Evolutionary conservation across 164 flowering plant species (phyloP), one percentile per base, ranked within the genome.

Genomic region (grape (Vitis vinifera)): DNA sequence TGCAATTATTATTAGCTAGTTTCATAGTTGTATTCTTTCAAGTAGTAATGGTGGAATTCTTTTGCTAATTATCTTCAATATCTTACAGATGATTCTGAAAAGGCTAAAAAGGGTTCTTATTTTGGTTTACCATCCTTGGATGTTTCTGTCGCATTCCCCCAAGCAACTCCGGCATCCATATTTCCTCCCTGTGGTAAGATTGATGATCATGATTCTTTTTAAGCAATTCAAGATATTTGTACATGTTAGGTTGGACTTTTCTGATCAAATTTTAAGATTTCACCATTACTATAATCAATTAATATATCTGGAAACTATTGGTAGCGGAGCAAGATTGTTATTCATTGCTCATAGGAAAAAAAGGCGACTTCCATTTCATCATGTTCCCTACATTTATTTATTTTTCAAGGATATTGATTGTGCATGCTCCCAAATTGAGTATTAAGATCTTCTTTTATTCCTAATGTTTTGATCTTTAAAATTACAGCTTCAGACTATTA

Each of bases 401-500:
- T 3, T 37, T 31, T 37, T 37, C 44, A 3, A 37, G 4, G 44
- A 37, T 37, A 37, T 37, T 6, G 27, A 52, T 2, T 53, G 49
- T 51, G 14, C 15, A 12, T 23, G 1, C 27, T 23, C 27, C 27
- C 2, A 23, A 1, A 23, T 23, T 23, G 27, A 23, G 27, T 23
- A 23, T 23, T 23, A 23, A 1, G 27, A 6, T 50, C 12, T 3
- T 48, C 12, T 16, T 37, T 58, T 64, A 27, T 58, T 65, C 11
- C 17, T 52, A 10, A 47, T 51, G 1, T 14, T 51, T 9, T 44
- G 44, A 55, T 51, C 10, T 15, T 27, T 53, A 44, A 48, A 23
- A 53, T 71, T 75, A 31, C 91, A 95, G 99, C 73, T 23, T 93
- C 97, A 8, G 98, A 95, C 77, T 95, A 90, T 79, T 95, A 85